These are phyloP conservation scores for Brassica cretica DNA, from an alignment of 345 rosid genomes.

Conservation along the genomic window DNA sequence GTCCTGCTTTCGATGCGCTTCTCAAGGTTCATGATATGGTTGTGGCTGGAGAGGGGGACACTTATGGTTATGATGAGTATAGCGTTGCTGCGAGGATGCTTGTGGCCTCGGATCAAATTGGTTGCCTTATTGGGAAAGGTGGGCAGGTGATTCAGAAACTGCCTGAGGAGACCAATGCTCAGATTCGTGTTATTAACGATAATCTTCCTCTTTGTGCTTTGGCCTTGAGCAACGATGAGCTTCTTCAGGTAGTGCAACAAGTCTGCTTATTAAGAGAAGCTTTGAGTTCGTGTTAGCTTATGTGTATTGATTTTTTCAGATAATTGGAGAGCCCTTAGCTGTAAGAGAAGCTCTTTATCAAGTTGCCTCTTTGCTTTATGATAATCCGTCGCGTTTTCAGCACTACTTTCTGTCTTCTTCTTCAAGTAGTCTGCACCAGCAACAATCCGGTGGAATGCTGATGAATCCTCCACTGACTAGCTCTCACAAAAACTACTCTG, in stretches of 20 bases:
- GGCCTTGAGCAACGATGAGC: constrained; percentile 60
- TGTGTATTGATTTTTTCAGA: constrained; percentile 39
- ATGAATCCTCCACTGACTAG: constrained; percentile 50
- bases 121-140: constrained; percentile 71
- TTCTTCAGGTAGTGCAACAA: constrained; percentile 54
- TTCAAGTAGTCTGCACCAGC: constrained; percentile 37
- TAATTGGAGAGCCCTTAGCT: constrained; percentile 50
- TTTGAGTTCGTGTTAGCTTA: not conserved
- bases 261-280: not conserved
- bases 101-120: constrained; percentile 73
- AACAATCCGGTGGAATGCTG: constrained; percentile 46
- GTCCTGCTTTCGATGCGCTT: constrained; percentile 70
- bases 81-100: constrained; percentile 55
- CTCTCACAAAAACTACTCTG: constrained; percentile 53
- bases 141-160: constrained; percentile 64
- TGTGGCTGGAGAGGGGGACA: constrained; percentile 44
- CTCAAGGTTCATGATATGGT: constrained; percentile 62
- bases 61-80: constrained; percentile 46
- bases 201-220: constrained; percentile 57
- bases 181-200: constrained; percentile 59
- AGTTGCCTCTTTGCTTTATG: constrained; percentile 60
- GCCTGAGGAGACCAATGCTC: constrained; percentile 55
- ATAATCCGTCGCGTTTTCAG: constrained; percentile 69
- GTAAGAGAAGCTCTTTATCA: constrained; percentile 57
- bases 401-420: constrained; percentile 56